Evolutionary conservation across 2,329 filamentous ascomycete genomes (phyloP).

Genomic region (Talaromyces sp.): DNA sequence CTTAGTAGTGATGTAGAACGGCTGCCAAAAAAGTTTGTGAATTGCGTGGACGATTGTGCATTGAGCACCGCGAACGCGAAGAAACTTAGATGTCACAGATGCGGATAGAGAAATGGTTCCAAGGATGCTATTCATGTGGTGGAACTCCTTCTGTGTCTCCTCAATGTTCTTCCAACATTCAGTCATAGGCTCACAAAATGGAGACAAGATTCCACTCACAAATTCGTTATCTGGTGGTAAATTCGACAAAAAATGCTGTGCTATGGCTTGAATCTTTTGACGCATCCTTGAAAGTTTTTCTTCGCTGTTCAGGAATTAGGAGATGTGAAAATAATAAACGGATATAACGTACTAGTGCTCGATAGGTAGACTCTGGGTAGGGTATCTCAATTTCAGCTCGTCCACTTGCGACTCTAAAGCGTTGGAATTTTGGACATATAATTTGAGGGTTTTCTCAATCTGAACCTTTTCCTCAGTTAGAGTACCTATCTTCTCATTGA

Average conservation of each 20-base stretch:
- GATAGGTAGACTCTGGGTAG: background rate
- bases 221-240: constrained; percentile 9
- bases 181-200: background rate
- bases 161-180: constrained; percentile 5
- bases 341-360: constrained; percentile 8
- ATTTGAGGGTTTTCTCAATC: background rate
- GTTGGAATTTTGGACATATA: constrained; percentile 1
- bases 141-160: constrained; percentile 3
- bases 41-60: constrained; percentile 4
- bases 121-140: constrained; percentile 1
- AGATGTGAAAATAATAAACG: background rate
- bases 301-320: constrained; percentile 8
- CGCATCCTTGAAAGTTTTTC: background rate
- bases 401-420: background rate
- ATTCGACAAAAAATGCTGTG: constrained; percentile 6
- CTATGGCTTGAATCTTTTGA: constrained; percentile 10
- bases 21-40: background rate
- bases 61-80: constrained; percentile 5
- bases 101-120: constrained; percentile 4
- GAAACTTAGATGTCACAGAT: constrained; percentile 6
- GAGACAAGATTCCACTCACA: background rate
- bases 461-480: constrained; percentile 1
- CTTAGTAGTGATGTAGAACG: constrained; percentile 6
- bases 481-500: background rate
- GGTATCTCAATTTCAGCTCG: constrained; percentile 1